Percentiles rank a stretch among this genome's conserved stretches.
Conservation (phyloP, 106 monocot genomes). For the Platanthera zijinensis region DNA sequence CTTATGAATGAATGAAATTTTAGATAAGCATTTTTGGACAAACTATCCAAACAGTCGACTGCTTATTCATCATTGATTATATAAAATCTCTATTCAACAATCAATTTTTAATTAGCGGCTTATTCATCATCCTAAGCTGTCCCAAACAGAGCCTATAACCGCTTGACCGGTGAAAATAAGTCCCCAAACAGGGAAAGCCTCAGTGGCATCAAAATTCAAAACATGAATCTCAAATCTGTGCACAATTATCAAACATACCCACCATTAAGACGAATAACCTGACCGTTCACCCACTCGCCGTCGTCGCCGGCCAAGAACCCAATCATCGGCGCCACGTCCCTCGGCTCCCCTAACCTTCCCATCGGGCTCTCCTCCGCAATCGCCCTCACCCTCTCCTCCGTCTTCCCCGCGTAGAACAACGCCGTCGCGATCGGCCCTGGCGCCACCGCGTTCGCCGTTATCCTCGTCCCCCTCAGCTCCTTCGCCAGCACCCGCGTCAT, state of each 20-base stretch:
- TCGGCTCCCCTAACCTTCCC: conserved; percentile 23
- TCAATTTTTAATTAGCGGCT: no score
- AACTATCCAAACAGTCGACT: no score
- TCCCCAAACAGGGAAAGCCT: no score
- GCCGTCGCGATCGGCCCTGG: conserved; percentile 19
- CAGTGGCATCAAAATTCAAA: no score
- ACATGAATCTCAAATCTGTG: no score
- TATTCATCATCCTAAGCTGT: no score
- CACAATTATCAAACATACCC: conserved; percentile 8
- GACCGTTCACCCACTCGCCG: conserved; percentile 23
- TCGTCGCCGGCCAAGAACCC: conserved; percentile 19
- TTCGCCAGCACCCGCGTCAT: conserved; percentile 20
- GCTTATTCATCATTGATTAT: no score
- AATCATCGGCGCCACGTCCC: conserved; percentile 18
- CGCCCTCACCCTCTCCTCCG: conserved; percentile 14
- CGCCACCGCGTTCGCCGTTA: conserved; percentile 18
- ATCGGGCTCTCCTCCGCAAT: conserved; percentile 8
- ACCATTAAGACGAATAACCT: conserved; percentile 20
- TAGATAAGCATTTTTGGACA: no score
- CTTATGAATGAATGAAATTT: no score
- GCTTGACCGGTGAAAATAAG: no score
- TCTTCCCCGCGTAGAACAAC: conserved; percentile 24
- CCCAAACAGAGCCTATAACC: no score
- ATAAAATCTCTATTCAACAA: no score
- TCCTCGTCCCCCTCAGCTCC: conserved; percentile 23